Conservation (phyloP, 345 rosid species). For the Draba incana region DNA sequence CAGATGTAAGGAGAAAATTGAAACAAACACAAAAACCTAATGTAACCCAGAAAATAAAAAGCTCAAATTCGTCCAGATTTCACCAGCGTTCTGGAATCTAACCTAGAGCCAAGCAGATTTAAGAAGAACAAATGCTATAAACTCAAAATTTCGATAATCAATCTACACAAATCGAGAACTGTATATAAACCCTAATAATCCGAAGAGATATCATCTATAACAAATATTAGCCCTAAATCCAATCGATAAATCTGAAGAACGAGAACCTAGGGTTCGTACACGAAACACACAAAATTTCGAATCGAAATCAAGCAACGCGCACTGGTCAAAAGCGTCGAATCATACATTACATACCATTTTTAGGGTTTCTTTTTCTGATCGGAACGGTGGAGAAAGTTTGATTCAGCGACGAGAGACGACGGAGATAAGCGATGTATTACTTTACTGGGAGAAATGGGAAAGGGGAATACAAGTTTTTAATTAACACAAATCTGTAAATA, state of each 20-base stretch:
- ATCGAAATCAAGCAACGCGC: constrained; percentile 13
- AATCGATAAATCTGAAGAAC: constrained; percentile 27
- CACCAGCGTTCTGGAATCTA: too few species aligned
- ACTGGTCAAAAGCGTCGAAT: background rate
- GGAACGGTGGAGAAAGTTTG: background rate
- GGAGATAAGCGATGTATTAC: constrained; percentile 21
- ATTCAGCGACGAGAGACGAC: constrained; percentile 31
- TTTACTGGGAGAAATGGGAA: background rate
- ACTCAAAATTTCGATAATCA: background rate
- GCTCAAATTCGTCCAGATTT: background rate
- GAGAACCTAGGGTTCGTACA: background rate
- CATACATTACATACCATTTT: constrained; percentile 34
- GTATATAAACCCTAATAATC: constrained; percentile 2
- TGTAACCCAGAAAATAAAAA: background rate
- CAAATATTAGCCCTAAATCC: background rate
- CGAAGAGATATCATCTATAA: background rate
- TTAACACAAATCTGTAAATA: background rate
- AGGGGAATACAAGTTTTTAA: background rate
- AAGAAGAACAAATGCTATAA: background rate
- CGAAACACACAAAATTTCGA: background rate
- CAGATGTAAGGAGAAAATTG: background rate
- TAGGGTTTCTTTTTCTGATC: constrained; percentile 14
- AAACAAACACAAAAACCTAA: background rate
- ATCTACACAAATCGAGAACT: background rate
- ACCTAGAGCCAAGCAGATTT: background rate